phyloP scores from a whole-genome alignment of 805 yeast species.

The Martiniozyma abietophila region DNA sequence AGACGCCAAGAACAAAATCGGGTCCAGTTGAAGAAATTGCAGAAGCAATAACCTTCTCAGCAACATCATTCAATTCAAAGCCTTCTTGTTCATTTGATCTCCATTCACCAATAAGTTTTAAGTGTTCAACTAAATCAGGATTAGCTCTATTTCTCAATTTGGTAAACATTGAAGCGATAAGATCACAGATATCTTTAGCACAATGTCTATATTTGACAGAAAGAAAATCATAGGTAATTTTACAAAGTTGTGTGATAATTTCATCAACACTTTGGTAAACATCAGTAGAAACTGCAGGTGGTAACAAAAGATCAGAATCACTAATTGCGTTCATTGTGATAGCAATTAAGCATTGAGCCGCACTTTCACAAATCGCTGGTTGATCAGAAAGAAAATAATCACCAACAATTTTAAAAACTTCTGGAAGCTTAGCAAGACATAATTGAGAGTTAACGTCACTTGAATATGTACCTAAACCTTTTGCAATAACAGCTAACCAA shows the following conservation, averaged over 20 bases:
- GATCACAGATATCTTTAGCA: conserved; percentile 63
- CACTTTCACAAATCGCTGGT: conserved; percentile 57
- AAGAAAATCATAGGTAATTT: conserved; percentile 44
- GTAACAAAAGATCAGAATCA: conserved; percentile 46
- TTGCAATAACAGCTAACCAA: conserved; percentile 92
- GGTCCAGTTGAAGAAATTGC: conserved; percentile 83
- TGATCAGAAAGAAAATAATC: conserved; percentile 62
- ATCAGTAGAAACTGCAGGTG: conserved; percentile 39
- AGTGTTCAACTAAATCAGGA: conserved; percentile 58
- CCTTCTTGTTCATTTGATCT: conserved; percentile 67
- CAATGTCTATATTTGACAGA: conserved; percentile 70
- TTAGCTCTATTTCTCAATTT: conserved; percentile 57
- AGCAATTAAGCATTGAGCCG: conserved; percentile 82
- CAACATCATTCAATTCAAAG: conserved; percentile 59
- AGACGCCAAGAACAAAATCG: conserved; percentile 57
- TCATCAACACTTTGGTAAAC: conserved; percentile 49
- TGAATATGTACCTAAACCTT: conserved; percentile 54
- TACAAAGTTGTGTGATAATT: conserved; percentile 41
- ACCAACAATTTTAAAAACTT: conserved; percentile 45
- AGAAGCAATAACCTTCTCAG: conserved; percentile 72
- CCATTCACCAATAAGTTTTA: conserved; percentile 76
- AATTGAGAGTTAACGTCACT: conserved; percentile 36
- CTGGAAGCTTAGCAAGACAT: conserved; percentile 49
- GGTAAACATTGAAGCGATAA: conserved; percentile 51
- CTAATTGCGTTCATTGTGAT: conserved; percentile 60